Conservation (phyloP, 192 early-diverging fungal genomes). For the Coemansia sp. region DNA sequence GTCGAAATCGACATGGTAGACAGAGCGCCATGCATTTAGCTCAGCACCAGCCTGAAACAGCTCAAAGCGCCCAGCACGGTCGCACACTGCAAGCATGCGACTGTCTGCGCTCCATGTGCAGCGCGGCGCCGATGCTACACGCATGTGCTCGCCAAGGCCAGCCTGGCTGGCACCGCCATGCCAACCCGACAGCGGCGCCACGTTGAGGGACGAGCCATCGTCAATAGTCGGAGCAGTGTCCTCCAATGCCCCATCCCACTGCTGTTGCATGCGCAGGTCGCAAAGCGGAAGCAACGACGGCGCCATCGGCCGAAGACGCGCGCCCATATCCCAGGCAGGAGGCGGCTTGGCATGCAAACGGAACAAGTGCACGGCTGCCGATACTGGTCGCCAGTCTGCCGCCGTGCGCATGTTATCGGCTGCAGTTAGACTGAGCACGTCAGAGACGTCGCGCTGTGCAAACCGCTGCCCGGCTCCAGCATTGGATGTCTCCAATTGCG, state of each 20-base stretch:
- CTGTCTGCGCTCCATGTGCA: slow-evolving; percentile 47
- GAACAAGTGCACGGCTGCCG: slow-evolving; percentile 41
- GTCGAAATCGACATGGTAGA: slow-evolving; percentile 46
- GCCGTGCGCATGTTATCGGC: slow-evolving; percentile 26
- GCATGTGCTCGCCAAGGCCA: slow-evolving; percentile 40
- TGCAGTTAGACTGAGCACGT: slow-evolving; percentile 34
- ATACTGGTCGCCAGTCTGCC: slow-evolving; percentile 34
- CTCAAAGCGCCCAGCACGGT: slow-evolving; percentile 46
- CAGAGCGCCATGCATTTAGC: slow-evolving; percentile 42
- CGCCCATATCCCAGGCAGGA: slow-evolving; percentile 25
- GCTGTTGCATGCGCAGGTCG: slow-evolving; percentile 44
- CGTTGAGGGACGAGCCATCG: slow-evolving; percentile 11
- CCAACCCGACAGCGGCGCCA: slow-evolving; percentile 47
- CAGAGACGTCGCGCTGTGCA: slow-evolving; percentile 39
- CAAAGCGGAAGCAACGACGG: slow-evolving; percentile 50
- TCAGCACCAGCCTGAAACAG: slow-evolving; percentile 34
- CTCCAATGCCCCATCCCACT: slow-evolving; percentile 23
- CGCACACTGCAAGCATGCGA: slow-evolving; percentile 35
- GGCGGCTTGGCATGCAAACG: slow-evolving; percentile 45
- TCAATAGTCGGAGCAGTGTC: background rate
- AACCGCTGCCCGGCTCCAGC: slow-evolving; percentile 23
- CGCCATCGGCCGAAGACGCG: slow-evolving; percentile 18
- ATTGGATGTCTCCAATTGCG: slow-evolving; percentile 33
- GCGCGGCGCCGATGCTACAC: slow-evolving; percentile 39
- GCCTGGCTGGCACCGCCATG: slow-evolving; percentile 37